These are phyloP conservation scores for Mycena floridula DNA, from an alignment of 768 basidiomycete species.

Conservation along the genomic window DNA sequence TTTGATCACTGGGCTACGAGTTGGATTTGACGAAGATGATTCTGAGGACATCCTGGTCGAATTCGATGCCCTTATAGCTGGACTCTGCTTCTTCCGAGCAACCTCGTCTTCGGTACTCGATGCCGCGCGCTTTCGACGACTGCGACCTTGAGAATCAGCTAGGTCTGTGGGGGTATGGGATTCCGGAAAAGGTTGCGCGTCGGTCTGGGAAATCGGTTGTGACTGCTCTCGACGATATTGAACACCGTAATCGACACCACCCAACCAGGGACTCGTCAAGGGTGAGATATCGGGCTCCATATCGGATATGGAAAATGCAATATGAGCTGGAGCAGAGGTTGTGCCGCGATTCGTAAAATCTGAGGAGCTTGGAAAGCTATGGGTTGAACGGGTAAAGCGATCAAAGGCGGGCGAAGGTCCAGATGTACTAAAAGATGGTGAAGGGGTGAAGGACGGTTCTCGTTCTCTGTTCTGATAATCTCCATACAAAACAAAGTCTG, in stretches of 20 bases:
- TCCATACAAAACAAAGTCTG: too few relatives aligned
- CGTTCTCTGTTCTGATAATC: too few relatives aligned
- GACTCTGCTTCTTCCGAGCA: slow-evolving; percentile 50
- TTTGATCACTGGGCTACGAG: slow-evolving; percentile 48
- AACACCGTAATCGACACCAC: slow-evolving; percentile 37
- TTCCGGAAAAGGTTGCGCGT: too few relatives aligned
- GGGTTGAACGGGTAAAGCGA: slow-evolving; percentile 3
- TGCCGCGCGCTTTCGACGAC: slow-evolving; percentile 40
- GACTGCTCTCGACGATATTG: slow-evolving; percentile 13
- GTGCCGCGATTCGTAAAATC: slow-evolving; percentile 33
- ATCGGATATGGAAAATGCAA: slow-evolving; percentile 61
- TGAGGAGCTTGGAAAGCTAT: not conserved
- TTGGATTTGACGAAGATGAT: slow-evolving; percentile 48
- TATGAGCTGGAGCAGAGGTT: slow-evolving; percentile 65
- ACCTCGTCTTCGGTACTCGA: slow-evolving; percentile 47
- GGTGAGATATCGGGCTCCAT: slow-evolving; percentile 74
- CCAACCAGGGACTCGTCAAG: slow-evolving; percentile 77
- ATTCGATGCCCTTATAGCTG: slow-evolving; percentile 38
- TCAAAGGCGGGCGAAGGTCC: too few relatives aligned
- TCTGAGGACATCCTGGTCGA: too few relatives aligned
- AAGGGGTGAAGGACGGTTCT: too few relatives aligned
- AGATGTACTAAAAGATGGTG: too few relatives aligned
- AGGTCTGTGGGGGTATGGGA: slow-evolving; percentile 12
- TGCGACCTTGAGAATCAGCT: not conserved
- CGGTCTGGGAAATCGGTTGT: too few relatives aligned